Percentiles rank a stretch among this genome's conserved stretches.
These are phyloP conservation scores for Ophiostoma triangulosporum DNA, from an alignment of 2,329 filamentous ascomycete species.

Conservation along the genomic window DNA sequence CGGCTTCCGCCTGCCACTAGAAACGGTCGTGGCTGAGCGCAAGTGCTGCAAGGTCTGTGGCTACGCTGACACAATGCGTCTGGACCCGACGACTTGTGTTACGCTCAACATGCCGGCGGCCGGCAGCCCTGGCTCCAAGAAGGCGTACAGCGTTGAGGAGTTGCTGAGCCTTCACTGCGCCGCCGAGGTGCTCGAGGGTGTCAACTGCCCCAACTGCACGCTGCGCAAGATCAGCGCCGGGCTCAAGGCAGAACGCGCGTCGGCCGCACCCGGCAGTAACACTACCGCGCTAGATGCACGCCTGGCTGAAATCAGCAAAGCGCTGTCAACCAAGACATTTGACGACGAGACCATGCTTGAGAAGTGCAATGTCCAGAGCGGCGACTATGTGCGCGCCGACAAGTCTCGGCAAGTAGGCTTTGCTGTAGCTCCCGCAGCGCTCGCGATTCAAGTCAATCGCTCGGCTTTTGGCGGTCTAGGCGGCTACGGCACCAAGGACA, in stretches of 20 bases:
- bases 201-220: constrained; percentile 87
- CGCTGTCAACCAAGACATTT: not conserved
- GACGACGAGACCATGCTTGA: not conserved
- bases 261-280: not conserved
- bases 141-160: constrained; percentile 46
- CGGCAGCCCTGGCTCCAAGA: constrained; percentile 41
- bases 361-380: constrained; percentile 52
- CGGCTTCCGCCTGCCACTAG: constrained; percentile 59
- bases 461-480: constrained; percentile 74
- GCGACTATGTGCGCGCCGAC: constrained; percentile 48
- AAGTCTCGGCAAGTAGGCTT: constrained; percentile 87
- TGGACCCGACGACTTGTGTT: constrained; percentile 89
- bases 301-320: not conserved
- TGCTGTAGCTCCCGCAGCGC: constrained; percentile 63
- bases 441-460: constrained; percentile 81
- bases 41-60: constrained; percentile 80
- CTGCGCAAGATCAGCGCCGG: constrained; percentile 40
- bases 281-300: not conserved
- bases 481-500: not conserved
- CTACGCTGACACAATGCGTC: constrained; percentile 72
- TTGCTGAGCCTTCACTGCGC: constrained; percentile 74
- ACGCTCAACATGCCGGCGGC: constrained; percentile 63
- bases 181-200: constrained; percentile 74
- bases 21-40: constrained; percentile 75
- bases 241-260: constrained; percentile 5